Conservation (phyloP, 495 filamentous ascomycete genomes). For the Daldinia caldariorum region DNA sequence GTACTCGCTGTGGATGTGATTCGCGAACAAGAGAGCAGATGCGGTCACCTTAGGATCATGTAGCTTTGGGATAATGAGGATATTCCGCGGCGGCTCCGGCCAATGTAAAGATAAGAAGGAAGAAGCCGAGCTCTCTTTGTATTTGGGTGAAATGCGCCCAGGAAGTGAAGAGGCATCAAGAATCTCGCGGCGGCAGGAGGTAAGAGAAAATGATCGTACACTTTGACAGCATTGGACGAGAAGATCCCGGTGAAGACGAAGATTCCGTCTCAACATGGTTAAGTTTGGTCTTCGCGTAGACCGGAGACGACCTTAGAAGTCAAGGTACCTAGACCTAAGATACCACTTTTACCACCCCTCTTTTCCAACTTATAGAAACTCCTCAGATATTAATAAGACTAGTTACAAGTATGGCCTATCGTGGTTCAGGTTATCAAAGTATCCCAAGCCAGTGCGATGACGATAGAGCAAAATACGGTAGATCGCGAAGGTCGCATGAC, state of each 20-base stretch:
- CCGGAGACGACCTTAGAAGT: background rate
- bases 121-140: constrained; percentile 57
- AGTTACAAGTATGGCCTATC: background rate
- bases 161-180: constrained; percentile 63
- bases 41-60: constrained; percentile 73
- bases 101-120: constrained; percentile 85
- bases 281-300: background rate
- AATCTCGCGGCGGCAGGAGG: constrained; percentile 55
- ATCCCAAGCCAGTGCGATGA: constrained; percentile 1
- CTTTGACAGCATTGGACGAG: background rate
- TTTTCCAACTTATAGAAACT: background rate
- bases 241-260: constrained; percentile 8
- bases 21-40: constrained; percentile 80
- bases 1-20: constrained; percentile 82
- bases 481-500: constrained; percentile 27
- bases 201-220: constrained; percentile 58
- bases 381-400: constrained; percentile 2
- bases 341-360: background rate
- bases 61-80: constrained; percentile 89
- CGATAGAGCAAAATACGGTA: constrained; percentile 7
- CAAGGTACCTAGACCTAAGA: too few species aligned
- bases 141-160: constrained; percentile 62
- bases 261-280: constrained; percentile 22
- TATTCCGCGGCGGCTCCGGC: constrained; percentile 87
- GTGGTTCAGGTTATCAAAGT: background rate